A percentile compares a stretch with the other conserved stretches of the same genome.
Evolutionary conservation across 768 basidiomycete species (phyloP).

Genomic region (Asterophora parasitica): DNA sequence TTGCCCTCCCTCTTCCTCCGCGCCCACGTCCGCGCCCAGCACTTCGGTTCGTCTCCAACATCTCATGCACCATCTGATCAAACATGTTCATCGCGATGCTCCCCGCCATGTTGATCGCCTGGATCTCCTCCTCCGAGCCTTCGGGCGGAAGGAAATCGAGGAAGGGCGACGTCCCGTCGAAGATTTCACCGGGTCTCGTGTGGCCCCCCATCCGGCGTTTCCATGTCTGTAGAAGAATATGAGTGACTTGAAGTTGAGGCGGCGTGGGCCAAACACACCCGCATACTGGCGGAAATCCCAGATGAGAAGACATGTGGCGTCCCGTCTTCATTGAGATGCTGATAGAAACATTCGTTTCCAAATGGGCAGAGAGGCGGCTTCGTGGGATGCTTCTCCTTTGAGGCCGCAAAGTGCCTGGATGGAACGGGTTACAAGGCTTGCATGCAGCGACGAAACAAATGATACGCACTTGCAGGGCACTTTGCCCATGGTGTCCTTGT

Average conservation of each 20-base stretch:
- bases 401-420: conserved; percentile 57
- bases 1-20: neutral
- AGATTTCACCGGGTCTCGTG: neutral
- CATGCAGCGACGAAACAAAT: neutral
- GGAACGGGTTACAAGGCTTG: neutral
- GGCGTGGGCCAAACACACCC: conserved; percentile 28
- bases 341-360: conserved; percentile 78
- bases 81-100: conserved; percentile 16
- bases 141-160: neutral
- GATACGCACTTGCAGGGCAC: conserved; percentile 59
- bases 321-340: conserved; percentile 65
- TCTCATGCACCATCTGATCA: conserved; percentile 11
- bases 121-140: neutral
- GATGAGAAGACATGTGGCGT: conserved; percentile 50
- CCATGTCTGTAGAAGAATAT: neutral
- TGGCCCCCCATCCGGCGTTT: neutral
- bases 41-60: conserved; percentile 4
- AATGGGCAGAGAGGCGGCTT: conserved; percentile 69
- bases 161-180: neutral
- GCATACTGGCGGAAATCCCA: conserved; percentile 53
- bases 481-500: conserved; percentile 70
- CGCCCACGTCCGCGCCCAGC: neutral
- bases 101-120: conserved; percentile 6
- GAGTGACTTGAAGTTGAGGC: neutral
- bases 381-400: conserved; percentile 31